These are phyloP conservation scores for Omphalotus olearius DNA, from an alignment of 1,284 basidiomycete genomes.

Conservation along the genomic window DNA sequence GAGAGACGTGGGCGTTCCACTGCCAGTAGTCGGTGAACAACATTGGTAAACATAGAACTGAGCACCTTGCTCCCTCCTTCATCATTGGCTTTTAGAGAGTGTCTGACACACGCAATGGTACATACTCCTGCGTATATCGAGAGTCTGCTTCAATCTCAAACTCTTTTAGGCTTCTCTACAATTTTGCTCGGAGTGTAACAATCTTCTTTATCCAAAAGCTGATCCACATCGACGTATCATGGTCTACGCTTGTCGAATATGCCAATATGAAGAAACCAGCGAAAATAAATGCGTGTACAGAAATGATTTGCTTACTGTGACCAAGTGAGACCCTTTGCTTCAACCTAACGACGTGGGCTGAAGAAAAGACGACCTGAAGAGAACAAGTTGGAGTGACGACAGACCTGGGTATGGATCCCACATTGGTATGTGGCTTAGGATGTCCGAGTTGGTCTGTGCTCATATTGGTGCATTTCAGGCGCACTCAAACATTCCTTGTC, in stretches of 20 bases:
- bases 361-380: conserved; percentile 36
- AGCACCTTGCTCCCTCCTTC: too few relatives aligned
- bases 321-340: conserved; percentile 61
- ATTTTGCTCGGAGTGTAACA: conserved; percentile 92
- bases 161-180: conserved; percentile 64
- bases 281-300: conserved; percentile 89
- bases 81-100: too few relatives aligned
- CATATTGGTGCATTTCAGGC: conserved; percentile 38
- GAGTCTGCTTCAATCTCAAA: neutral
- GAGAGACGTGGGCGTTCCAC: too few relatives aligned
- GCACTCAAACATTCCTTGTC: conserved; percentile 69
- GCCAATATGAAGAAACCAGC: conserved; percentile 82
- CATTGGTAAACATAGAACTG: too few relatives aligned
- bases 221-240: conserved; percentile 85
- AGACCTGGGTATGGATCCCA: conserved; percentile 89
- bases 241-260: conserved; percentile 93
- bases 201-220: conserved; percentile 90
- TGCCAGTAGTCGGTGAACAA: too few relatives aligned
- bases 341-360: neutral
- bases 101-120: conserved; percentile 1
- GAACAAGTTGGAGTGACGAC: conserved; percentile 91
- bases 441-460: neutral
- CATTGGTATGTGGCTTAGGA: conserved; percentile 53
- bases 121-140: neutral
- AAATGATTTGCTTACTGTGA: conserved; percentile 92